phyloP scores from a whole-genome alignment of 1,139 yeast species.

The Lodderomyces metapsilosis region DNA sequence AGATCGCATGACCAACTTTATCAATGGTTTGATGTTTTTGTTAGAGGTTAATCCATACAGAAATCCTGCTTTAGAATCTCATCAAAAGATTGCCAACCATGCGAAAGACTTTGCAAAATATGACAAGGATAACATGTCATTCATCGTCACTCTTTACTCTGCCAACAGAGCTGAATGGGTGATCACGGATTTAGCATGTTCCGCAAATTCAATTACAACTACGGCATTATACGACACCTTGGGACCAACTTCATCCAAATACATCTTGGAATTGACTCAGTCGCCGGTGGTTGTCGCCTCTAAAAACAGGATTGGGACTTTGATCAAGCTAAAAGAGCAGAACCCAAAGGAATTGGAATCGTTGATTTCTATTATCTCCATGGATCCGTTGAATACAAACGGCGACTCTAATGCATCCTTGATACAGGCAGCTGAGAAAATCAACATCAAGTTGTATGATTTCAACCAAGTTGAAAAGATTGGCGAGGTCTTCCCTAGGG shows the following conservation, averaged over 20 bases:
- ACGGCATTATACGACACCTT: slow-evolving; percentile 43
- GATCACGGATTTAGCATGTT: slow-evolving; percentile 37
- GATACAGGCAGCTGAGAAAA: slow-evolving; percentile 20
- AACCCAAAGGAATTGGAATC: slow-evolving; percentile 25
- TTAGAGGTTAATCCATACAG: slow-evolving; percentile 30
- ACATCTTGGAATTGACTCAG: slow-evolving; percentile 32
- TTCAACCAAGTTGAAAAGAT: slow-evolving; percentile 31
- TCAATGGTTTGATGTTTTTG: slow-evolving; percentile 32
- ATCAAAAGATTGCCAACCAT: slow-evolving; percentile 30
- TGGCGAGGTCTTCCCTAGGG: slow-evolving; percentile 25
- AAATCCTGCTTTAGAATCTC: slow-evolving; percentile 21
- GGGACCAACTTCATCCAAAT: slow-evolving; percentile 34
- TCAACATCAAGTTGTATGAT: slow-evolving; percentile 28
- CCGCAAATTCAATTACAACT: slow-evolving; percentile 33
- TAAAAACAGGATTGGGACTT: slow-evolving; percentile 25
- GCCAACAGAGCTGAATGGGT: slow-evolving; percentile 41
- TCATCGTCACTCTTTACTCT: slow-evolving; percentile 33
- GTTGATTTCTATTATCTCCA: slow-evolving; percentile 31
- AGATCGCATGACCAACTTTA: slow-evolving; percentile 24
- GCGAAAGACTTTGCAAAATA: slow-evolving; percentile 19
- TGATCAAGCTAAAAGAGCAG: slow-evolving; percentile 27
- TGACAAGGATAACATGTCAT: slow-evolving; percentile 26
- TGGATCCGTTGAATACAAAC: slow-evolving; percentile 29
- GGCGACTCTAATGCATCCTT: slow-evolving; percentile 20
- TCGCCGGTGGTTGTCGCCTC: slow-evolving; percentile 38